phyloP scores from a whole-genome alignment of 2,329 filamentous ascomycete genomes.

The Trichophyton equinum region DNA sequence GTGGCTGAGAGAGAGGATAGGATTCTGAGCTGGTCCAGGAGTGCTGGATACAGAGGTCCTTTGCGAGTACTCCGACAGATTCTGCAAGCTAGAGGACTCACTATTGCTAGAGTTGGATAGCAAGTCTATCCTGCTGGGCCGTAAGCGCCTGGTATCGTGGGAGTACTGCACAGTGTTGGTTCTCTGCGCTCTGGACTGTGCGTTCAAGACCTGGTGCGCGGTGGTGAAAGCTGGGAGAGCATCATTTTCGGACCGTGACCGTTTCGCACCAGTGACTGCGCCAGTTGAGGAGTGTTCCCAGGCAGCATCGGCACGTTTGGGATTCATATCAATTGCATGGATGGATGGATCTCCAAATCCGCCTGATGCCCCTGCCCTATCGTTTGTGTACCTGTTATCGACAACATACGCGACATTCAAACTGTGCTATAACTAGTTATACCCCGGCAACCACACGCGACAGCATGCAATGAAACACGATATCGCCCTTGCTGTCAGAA shows the following conservation, averaged over 20 bases:
- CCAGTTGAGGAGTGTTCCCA: neutral
- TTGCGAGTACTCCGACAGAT: slow-evolving; percentile 46
- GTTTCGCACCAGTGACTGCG: slow-evolving; percentile 6
- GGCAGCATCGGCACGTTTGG: neutral
- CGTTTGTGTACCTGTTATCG: neutral
- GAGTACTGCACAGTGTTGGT: slow-evolving; percentile 25
- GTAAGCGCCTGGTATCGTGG: neutral
- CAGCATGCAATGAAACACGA: neutral
- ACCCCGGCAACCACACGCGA: neutral
- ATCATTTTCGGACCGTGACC: slow-evolving; percentile 7
- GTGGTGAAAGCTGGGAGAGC: slow-evolving; percentile 6
- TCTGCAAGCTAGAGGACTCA: slow-evolving; percentile 7
- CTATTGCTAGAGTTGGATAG: slow-evolving; percentile 9
- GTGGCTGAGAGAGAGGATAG: slow-evolving; percentile 48
- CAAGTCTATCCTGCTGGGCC: slow-evolving; percentile 24
- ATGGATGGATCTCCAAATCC: neutral
- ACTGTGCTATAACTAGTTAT: too few species aligned
- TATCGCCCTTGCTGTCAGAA: neutral
- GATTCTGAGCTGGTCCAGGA: slow-evolving; percentile 29
- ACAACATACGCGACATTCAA: neutral
- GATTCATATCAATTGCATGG: neutral
- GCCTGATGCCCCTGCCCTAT: neutral
- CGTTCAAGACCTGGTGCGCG: slow-evolving; percentile 5
- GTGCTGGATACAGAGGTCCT: slow-evolving; percentile 26
- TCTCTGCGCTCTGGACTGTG: slow-evolving; percentile 1